These are phyloP conservation scores for Lasiodiplodia hormozganensis DNA, from an alignment of 2,329 filamentous ascomycete genomes.

Conservation along the genomic window DNA sequence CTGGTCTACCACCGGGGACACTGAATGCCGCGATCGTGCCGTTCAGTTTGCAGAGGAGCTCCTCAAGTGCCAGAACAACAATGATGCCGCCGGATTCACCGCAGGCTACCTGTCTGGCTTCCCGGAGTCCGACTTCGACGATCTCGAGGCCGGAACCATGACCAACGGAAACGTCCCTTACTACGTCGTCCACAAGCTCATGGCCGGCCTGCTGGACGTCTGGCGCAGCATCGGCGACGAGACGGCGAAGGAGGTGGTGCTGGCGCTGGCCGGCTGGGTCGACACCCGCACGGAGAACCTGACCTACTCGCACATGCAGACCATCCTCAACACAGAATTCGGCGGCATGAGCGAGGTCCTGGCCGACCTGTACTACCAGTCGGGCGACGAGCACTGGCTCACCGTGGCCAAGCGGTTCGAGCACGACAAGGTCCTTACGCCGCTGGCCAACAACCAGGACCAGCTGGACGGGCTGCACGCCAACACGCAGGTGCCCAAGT, in stretches of 20 bases:
- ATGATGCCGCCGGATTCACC: slow-evolving; percentile 52
- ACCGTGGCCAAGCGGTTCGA: slow-evolving; percentile 58
- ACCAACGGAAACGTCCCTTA: slow-evolving; percentile 61
- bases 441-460: slow-evolving; percentile 55
- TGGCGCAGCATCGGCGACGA: slow-evolving; percentile 55
- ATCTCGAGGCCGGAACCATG: slow-evolving; percentile 53
- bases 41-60: slow-evolving; percentile 56
- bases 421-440: slow-evolving; percentile 56
- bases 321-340: slow-evolving; percentile 57
- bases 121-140: slow-evolving; percentile 58
- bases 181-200: slow-evolving; percentile 62
- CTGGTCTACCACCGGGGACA: slow-evolving; percentile 53
- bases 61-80: slow-evolving; percentile 60
- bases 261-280: slow-evolving; percentile 57
- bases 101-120: slow-evolving; percentile 60
- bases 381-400: slow-evolving; percentile 56
- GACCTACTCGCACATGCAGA: slow-evolving; percentile 56
- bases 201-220: slow-evolving; percentile 60
- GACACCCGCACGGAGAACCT: slow-evolving; percentile 55
- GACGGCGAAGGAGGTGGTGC: slow-evolving; percentile 53
- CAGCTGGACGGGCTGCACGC: slow-evolving; percentile 58
- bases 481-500: slow-evolving; percentile 63
- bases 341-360: slow-evolving; percentile 63
- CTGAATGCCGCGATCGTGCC: slow-evolving; percentile 55
- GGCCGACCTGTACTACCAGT: slow-evolving; percentile 56